Evolutionary conservation across 768 basidiomycete genomes (phyloP).

Genomic region (Xanthoconium stramineum): DNA sequence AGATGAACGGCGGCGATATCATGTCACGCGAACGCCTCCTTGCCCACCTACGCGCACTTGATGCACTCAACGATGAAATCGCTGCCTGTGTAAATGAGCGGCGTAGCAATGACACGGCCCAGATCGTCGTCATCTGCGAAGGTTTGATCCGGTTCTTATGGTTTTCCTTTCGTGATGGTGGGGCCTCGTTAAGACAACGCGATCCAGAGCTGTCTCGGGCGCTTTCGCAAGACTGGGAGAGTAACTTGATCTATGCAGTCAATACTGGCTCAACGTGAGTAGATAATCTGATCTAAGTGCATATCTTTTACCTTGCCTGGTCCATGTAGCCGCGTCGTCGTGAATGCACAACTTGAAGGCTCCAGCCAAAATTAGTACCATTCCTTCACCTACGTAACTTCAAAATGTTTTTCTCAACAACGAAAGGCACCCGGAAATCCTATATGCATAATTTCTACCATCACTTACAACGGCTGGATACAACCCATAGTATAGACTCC

Average conservation of each 20-base stretch:
- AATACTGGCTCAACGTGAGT: conserved; percentile 23
- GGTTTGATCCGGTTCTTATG: conserved; percentile 26
- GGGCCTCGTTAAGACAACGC: conserved; percentile 16
- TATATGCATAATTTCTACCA: not conserved
- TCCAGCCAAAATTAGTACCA: not conserved
- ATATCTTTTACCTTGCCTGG: not conserved
- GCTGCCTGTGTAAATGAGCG: conserved; percentile 18
- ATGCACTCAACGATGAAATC: conserved; percentile 17
- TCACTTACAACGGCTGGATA: not conserved
- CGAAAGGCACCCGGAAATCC: no score
- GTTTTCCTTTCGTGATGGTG: conserved; percentile 30
- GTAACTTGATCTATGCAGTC: conserved; percentile 12
- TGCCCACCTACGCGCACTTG: conserved; percentile 10
- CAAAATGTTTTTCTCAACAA: not conserved
- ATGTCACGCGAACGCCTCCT: conserved; percentile 19
- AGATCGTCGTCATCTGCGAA: conserved; percentile 24
- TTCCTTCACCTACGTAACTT: not conserved
- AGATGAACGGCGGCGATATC: conserved; percentile 28
- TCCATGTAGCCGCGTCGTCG: conserved; percentile 3
- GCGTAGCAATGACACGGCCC: conserved; percentile 25
- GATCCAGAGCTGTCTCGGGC: conserved; percentile 16
- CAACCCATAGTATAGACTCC: not conserved
- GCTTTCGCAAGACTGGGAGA: conserved; percentile 18
- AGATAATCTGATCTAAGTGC: not conserved
- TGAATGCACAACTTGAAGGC: not conserved